A percentile compares a stretch with the other conserved stretches of the same genome.
phyloP scores from a whole-genome alignment of 768 basidiomycete genomes.

The Suillus alpinus region DNA sequence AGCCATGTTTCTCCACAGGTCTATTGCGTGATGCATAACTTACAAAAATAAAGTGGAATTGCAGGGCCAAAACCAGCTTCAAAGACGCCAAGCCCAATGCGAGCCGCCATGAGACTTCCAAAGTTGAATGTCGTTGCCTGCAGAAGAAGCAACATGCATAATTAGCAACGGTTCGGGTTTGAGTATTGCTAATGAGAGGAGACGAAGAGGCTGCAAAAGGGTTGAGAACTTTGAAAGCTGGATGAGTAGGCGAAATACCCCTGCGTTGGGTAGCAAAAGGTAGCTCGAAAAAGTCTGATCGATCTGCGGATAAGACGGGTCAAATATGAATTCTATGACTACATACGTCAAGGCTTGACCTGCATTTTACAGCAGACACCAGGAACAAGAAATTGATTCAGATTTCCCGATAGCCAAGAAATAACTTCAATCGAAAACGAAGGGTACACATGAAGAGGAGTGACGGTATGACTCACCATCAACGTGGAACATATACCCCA shows the following conservation, averaged over 20 bases:
- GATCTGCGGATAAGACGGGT: not conserved
- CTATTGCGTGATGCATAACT: constrained; percentile 19
- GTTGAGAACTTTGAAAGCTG: not conserved
- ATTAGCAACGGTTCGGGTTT: not conserved
- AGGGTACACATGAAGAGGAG: not conserved
- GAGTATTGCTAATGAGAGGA: not conserved
- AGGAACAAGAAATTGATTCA: not conserved
- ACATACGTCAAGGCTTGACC: not conserved
- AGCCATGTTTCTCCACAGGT: no score
- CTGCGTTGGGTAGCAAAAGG: no score
- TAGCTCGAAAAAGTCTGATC: not conserved
- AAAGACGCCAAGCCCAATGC: constrained; percentile 70
- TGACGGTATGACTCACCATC: constrained; percentile 42
- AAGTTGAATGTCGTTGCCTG: constrained; percentile 65
- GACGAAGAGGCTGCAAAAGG: not conserved
- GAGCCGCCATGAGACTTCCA: constrained; percentile 51
- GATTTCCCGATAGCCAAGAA: not conserved
- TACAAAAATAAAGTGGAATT: constrained; percentile 77
- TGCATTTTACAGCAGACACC: not conserved
- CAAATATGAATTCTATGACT: not conserved
- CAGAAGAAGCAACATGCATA: not conserved
- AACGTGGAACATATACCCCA: constrained; percentile 78
- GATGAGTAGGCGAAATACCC: no score
- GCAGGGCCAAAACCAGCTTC: constrained; percentile 78
- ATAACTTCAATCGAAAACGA: no score